Base-by-base conservation (phyloP, 2,329 filamentous ascomycete species). In the Penicillium nordicum region DNA sequence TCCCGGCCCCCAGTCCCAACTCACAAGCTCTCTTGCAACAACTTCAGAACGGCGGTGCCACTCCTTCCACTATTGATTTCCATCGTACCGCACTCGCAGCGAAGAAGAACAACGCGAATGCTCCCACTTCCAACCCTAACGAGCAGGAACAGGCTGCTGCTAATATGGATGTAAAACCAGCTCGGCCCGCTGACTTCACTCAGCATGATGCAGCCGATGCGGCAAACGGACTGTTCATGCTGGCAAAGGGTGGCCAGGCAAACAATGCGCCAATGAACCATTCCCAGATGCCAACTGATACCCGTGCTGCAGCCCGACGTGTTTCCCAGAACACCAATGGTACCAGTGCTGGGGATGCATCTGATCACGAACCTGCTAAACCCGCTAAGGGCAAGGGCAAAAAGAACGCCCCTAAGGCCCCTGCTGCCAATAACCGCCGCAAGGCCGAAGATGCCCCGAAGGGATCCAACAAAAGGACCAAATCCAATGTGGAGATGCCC, bases 131-230 rank as follows among this genome's bases (percentile, higher is more conserved):
- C 57, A 77, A 76, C 58, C 71, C 71, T 57, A 72, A 65, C 62
- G 72, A 75, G 57, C 60, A 68, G 40, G 67, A 77, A 57, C 66
- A 76, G 70, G 46, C 72, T 42, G 61, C 56, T 44, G 68, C 65
- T 66, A 77, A 68, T 62, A 80, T 74, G 76, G 80, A 72, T 57
- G 60, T 62, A 59, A 78, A 75, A 62, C 73, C 63, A 60, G 69
- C 63, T 23, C 72, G 74, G 81, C 72, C 77, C 66, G 76, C 81
- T 52, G 84, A 87, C 5, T 95, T 92, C 69, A 88, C 92, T 57
- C 89, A 92, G 41, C 91, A 96, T 74, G 93, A 96, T 69, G 86
- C 86, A 51, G 96, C 93, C 67, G 93, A 96, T 76, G 94, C 93
- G 42, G 94, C 93, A 50, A 97, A 97, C 71, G 92, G 94, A 30